These are phyloP conservation scores for Cladosporium sphaerospermum DNA, from an alignment of 2,329 filamentous ascomycete genomes.

Conservation along the genomic window DNA sequence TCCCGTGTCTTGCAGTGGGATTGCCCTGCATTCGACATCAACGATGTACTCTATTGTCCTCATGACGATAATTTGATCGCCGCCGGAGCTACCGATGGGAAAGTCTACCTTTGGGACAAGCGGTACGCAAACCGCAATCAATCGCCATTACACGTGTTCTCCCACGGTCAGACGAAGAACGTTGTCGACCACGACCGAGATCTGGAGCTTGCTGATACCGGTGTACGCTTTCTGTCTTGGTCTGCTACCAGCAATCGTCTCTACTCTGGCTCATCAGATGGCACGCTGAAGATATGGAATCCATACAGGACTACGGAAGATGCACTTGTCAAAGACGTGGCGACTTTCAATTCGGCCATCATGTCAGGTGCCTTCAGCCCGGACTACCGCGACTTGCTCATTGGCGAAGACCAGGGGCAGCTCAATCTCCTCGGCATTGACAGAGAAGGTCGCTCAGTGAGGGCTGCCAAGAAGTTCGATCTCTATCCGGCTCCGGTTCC, in stretches of 20 bases:
- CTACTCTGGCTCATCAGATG: constrained; percentile 57
- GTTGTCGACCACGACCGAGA: constrained; percentile 39
- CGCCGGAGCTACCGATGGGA: constrained; percentile 55
- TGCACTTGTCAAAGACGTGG: constrained; percentile 46
- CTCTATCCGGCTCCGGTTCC: constrained; percentile 16
- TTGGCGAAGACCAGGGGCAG: constrained; percentile 53
- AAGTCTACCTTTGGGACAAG: constrained; percentile 56
- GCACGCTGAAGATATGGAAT: constrained; percentile 55
- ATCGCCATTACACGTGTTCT: constrained; percentile 42
- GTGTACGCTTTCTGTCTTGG: constrained; percentile 54
- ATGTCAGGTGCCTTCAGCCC: constrained; percentile 53
- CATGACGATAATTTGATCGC: constrained; percentile 47
- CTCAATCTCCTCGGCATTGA: constrained; percentile 47
- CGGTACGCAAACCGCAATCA: constrained; percentile 36
- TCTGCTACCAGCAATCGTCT: constrained; percentile 46
- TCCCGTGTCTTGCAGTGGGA: constrained; percentile 42
- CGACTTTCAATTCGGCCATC: constrained; percentile 46
- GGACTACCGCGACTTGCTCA: constrained; percentile 49
- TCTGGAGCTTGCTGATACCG: constrained; percentile 50
- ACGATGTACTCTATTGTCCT: constrained; percentile 47
- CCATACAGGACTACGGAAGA: constrained; percentile 47
- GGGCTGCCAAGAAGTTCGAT: constrained; percentile 18
- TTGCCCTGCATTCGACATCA: constrained; percentile 56
- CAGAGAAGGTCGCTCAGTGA: constrained; percentile 23
- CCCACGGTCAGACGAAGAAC: constrained; percentile 46